phyloP scores from a whole-genome alignment of 2,329 filamentous ascomycete species.

The Aspergillus ustus region DNA sequence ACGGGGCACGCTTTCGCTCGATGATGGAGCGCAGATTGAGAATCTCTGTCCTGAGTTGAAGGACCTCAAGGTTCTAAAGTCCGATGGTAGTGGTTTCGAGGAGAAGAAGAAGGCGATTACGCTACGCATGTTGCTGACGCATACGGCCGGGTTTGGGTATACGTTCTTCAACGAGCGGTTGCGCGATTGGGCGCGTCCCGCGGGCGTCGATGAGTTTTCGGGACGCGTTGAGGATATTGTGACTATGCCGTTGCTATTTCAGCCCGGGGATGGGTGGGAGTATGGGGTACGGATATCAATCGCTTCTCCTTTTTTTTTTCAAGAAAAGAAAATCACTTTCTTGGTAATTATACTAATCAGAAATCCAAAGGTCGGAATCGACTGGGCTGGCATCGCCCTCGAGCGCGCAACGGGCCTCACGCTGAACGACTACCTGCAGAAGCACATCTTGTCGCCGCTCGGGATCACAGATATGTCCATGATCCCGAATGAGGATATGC shows the following conservation, averaged over 20 bases:
- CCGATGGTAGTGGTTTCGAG: slow-evolving; percentile 38
- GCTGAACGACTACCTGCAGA: slow-evolving; percentile 56
- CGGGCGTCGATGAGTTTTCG: slow-evolving; percentile 63
- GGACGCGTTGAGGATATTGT: slow-evolving; percentile 57
- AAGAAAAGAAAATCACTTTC: too few relatives aligned
- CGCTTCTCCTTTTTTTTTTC: neutral
- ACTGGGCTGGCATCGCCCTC: slow-evolving; percentile 59
- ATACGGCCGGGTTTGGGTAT: slow-evolving; percentile 63
- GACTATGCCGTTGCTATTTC: slow-evolving; percentile 61
- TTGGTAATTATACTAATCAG: too few relatives aligned
- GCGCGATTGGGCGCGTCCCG: slow-evolving; percentile 53
- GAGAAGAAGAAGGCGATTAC: slow-evolving; percentile 58
- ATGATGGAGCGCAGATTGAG: slow-evolving; percentile 47
- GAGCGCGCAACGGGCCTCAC: slow-evolving; percentile 50
- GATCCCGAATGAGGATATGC: slow-evolving; percentile 5
- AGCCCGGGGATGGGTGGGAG: slow-evolving; percentile 66
- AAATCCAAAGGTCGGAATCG: slow-evolving; percentile 50
- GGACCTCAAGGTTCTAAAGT: slow-evolving; percentile 45
- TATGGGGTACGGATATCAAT: slow-evolving; percentile 55
- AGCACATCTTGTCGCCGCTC: slow-evolving; percentile 55
- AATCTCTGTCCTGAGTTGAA: slow-evolving; percentile 50
- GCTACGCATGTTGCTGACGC: slow-evolving; percentile 61
- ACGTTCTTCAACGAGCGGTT: slow-evolving; percentile 58
- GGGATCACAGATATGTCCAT: slow-evolving; percentile 51
- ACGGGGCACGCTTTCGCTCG: slow-evolving; percentile 46